Conservation (phyloP, 139 green algal species). For the Edaphochlamys debaryana region DNA sequence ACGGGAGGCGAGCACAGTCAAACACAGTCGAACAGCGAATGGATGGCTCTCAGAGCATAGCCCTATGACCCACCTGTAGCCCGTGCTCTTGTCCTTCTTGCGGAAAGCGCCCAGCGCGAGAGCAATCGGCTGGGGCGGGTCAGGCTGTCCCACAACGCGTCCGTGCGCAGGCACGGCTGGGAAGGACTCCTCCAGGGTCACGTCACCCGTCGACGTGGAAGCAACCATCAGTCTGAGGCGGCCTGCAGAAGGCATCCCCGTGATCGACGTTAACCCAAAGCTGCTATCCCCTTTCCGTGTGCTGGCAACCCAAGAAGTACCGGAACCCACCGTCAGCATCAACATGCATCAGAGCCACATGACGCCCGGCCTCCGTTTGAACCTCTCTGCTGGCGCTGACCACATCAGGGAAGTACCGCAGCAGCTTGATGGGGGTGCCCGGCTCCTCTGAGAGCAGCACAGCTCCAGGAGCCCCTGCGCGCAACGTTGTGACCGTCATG, state of each 20-base stretch:
- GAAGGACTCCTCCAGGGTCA: background rate
- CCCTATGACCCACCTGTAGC: slow-evolving; percentile 53
- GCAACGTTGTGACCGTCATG: too few relatives aligned
- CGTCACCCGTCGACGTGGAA: background rate
- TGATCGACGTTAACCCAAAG: too few relatives aligned
- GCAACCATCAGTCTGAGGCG: background rate
- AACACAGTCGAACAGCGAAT: background rate
- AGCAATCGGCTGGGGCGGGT: background rate
- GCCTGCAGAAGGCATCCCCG: too few relatives aligned
- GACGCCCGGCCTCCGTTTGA: background rate
- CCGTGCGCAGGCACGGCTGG: background rate
- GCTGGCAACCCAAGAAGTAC: too few relatives aligned
- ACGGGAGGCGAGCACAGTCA: background rate
- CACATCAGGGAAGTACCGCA: background rate
- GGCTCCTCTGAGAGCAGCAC: too few relatives aligned
- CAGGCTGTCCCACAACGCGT: background rate
- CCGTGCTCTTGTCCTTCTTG: slow-evolving; percentile 40
- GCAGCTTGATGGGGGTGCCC: background rate
- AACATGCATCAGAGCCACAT: background rate
- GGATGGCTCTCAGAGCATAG: background rate
- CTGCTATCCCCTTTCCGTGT: too few relatives aligned
- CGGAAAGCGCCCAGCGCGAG: slow-evolving; percentile 37
- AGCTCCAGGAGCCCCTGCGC: too few relatives aligned
- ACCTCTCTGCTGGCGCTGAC: background rate
- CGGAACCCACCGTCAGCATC: background rate